Percentiles rank a stretch among this genome's conserved stretches.
These are phyloP conservation scores for Hemileia vastatrix DNA, from an alignment of 1,284 basidiomycete species.

Conservation along the genomic window DNA sequence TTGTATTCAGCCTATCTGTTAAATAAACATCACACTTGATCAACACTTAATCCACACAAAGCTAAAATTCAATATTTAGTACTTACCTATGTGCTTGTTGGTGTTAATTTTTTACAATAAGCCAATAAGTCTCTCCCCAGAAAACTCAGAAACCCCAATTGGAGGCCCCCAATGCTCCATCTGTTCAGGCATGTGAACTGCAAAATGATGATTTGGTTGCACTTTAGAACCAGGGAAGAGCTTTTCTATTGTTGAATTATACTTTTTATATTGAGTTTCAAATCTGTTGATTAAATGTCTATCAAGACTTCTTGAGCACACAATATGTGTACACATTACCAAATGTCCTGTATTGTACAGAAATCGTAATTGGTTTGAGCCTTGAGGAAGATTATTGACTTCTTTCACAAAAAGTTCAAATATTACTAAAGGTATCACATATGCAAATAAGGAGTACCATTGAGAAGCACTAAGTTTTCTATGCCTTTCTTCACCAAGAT, in stretches of 20 bases:
- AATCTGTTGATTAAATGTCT: background rate
- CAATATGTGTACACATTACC: background rate
- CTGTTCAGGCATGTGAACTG: constrained; percentile 12
- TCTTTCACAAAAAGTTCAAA: background rate
- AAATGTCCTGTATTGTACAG: constrained; percentile 1
- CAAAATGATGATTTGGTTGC: constrained; percentile 15
- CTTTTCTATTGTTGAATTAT: background rate
- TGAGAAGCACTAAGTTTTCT: constrained; percentile 3
- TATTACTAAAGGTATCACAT: constrained; percentile 5
- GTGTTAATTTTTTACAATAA: background rate
- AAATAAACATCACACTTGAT: too few relatives aligned
- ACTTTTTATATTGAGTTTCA: background rate
- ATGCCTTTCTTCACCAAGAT: constrained; percentile 2
- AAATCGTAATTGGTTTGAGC: constrained; percentile 1
- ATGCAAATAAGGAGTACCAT: constrained; percentile 5
- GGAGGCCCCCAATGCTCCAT: constrained; percentile 8
- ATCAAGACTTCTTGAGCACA: background rate
- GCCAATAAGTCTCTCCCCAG: background rate
- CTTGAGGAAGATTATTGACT: background rate
- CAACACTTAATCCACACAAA: too few relatives aligned
- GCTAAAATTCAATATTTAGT: too few relatives aligned
- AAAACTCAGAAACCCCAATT: background rate
- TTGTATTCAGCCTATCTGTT: too few relatives aligned
- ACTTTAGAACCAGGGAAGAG: background rate
- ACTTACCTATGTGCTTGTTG: too few relatives aligned